Conservation (phyloP, 768 basidiomycete genomes). For the Hysterangium stoloniferum region DNA sequence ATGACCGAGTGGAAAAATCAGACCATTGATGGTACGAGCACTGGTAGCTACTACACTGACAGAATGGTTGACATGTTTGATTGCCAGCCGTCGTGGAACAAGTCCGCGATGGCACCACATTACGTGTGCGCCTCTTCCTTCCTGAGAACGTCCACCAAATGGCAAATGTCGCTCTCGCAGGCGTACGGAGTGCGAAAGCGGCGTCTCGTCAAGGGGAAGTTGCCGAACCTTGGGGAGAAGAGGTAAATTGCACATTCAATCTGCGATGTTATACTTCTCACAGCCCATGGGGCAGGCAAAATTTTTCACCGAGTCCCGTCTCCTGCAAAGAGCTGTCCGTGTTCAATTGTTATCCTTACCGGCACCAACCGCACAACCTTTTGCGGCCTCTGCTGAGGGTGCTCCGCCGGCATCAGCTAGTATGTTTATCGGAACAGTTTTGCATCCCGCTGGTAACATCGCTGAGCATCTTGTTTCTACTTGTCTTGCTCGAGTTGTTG, state of each 20-base stretch:
- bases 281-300: slow-evolving; percentile 50
- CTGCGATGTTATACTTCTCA: background rate
- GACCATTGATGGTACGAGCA: slow-evolving; percentile 63
- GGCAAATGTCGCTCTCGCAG: slow-evolving; percentile 77
- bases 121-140: slow-evolving; percentile 82
- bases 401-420: slow-evolving; percentile 57
- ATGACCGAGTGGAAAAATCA: slow-evolving; percentile 90
- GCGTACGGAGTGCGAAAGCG: slow-evolving; percentile 66
- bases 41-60: slow-evolving; percentile 10
- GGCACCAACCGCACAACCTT: slow-evolving; percentile 69
- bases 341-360: slow-evolving; percentile 77
- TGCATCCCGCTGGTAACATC: slow-evolving; percentile 92
- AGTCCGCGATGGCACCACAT: slow-evolving; percentile 86
- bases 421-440: slow-evolving; percentile 83
- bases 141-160: slow-evolving; percentile 88
- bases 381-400: slow-evolving; percentile 41
- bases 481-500: slow-evolving; percentile 86
- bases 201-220: slow-evolving; percentile 67
- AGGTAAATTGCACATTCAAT: slow-evolving; percentile 42
- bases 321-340: slow-evolving; percentile 72
- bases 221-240: slow-evolving; percentile 83
- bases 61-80: background rate
- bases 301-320: slow-evolving; percentile 86
- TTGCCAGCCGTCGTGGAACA: slow-evolving; percentile 80
- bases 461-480: slow-evolving; percentile 79